Evolutionary conservation across 768 basidiomycete species (phyloP).

Genomic region (Hericium coralloides): DNA sequence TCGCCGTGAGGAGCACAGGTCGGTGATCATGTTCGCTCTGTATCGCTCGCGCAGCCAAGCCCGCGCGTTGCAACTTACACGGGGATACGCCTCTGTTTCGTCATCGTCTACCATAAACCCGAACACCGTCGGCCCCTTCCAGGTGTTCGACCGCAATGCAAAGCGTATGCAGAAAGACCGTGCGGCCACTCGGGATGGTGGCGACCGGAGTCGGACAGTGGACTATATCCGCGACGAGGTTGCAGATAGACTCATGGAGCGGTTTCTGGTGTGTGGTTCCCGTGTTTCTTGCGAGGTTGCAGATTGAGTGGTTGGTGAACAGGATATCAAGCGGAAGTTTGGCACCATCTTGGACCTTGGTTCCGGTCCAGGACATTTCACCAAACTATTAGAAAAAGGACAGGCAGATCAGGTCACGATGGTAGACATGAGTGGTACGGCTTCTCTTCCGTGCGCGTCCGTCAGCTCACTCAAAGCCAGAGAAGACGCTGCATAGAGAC

Average conservation of each 20-base stretch:
- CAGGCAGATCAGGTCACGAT: conserved; percentile 68
- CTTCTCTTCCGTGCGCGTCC: not conserved
- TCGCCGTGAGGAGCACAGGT: not conserved
- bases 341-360: conserved; percentile 77
- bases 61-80: not conserved
- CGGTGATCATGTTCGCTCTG: not conserved
- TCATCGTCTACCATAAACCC: conserved; percentile 25
- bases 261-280: conserved; percentile 56
- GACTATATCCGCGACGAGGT: conserved; percentile 92
- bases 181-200: conserved; percentile 49
- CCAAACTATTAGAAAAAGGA: conserved; percentile 65
- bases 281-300: conserved; percentile 1
- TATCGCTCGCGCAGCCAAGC: not conserved
- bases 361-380: conserved; percentile 87
- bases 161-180: conserved; percentile 76
- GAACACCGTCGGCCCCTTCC: conserved; percentile 52
- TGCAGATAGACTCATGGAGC: conserved; percentile 84
- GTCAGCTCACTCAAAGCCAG: conserved; percentile 30
- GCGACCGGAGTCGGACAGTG: conserved; percentile 60
- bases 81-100: conserved; percentile 10
- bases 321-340: conserved; percentile 92
- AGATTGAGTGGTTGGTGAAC: not conserved
- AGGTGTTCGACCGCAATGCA: conserved; percentile 77
- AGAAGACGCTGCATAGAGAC: conserved; percentile 65
- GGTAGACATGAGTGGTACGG: conserved; percentile 77